Percentiles rank a stretch among this genome's conserved stretches.
phyloP scores from a whole-genome alignment of 768 basidiomycete genomes.

The Macrocybe gigantea region DNA sequence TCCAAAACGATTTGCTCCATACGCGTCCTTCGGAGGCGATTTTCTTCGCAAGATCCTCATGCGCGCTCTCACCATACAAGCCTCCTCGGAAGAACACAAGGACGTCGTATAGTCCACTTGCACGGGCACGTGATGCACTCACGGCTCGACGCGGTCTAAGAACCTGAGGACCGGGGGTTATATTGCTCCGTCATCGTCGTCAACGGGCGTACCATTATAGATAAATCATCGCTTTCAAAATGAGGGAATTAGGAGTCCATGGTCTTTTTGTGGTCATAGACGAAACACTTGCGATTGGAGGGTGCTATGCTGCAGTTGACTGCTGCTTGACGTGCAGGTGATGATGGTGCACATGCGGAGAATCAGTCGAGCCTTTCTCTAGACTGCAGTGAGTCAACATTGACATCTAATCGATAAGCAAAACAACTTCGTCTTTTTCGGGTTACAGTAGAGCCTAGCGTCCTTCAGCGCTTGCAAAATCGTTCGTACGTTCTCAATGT shows the following conservation, averaged over 20 bases:
- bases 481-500: conserved; percentile 21
- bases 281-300: conserved; percentile 36
- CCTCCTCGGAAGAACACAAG: conserved; percentile 71
- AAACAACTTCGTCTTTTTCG: conserved; percentile 25
- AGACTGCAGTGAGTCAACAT: conserved; percentile 20
- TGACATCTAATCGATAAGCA: conserved; percentile 20
- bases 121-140: conserved; percentile 73
- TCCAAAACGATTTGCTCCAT: conserved; percentile 43
- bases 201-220: conserved; percentile 54
- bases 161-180: conserved; percentile 30
- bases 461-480: conserved; percentile 20
- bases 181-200: too few relatives aligned
- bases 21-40: conserved; percentile 42
- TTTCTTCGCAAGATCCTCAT: conserved; percentile 50
- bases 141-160: conserved; percentile 51
- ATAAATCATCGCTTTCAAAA: conserved; percentile 69
- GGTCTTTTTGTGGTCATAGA: conserved; percentile 37
- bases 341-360: conserved; percentile 32
- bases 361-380: conserved; percentile 28
- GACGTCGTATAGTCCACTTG: conserved; percentile 64
- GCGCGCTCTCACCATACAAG: conserved; percentile 47
- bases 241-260: conserved; percentile 56
- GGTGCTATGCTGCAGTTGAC: conserved; percentile 27
- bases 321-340: conserved; percentile 27
- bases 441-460: conserved; percentile 26